These are phyloP conservation scores for Pisolithus microcarpus DNA, from an alignment of 768 basidiomycete species.

Conservation along the genomic window DNA sequence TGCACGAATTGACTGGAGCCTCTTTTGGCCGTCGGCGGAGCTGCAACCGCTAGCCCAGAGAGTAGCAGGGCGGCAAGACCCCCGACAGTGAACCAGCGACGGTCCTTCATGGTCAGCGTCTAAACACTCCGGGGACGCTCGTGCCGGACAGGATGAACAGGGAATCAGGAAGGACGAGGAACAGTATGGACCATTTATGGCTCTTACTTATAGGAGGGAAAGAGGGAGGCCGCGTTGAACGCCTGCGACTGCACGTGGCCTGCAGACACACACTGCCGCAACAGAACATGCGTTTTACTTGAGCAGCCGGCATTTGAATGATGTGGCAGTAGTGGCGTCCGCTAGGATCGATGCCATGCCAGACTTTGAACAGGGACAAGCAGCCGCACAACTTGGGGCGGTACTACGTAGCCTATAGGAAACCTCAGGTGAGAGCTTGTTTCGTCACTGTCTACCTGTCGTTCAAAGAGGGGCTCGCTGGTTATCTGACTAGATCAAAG, in stretches of 20 bases:
- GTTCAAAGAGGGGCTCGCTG: no score
- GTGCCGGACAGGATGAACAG: not conserved
- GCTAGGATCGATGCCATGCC: no score
- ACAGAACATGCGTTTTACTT: slow-evolving; percentile 2
- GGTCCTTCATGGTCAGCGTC: slow-evolving; percentile 29
- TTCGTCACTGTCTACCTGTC: no score
- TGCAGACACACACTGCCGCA: slow-evolving; percentile 2
- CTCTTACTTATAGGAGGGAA: slow-evolving; percentile 13
- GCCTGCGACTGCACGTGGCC: slow-evolving; percentile 10
- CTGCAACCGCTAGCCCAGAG: slow-evolving; percentile 19
- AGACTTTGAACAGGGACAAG: no score
- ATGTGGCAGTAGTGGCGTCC: not conserved
- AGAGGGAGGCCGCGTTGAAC: not conserved
- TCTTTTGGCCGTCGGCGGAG: slow-evolving; percentile 30
- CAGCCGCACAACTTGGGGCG: no score
- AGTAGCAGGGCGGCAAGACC: slow-evolving; percentile 27
- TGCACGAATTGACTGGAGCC: slow-evolving; percentile 37
- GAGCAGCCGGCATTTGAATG: slow-evolving; percentile 4
- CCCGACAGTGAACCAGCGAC: slow-evolving; percentile 21
- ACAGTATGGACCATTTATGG: not conserved
- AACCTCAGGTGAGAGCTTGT: no score
- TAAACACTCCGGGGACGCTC: slow-evolving; percentile 1
- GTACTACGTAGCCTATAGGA: no score
- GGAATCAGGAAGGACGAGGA: not conserved
- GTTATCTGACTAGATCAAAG: no score